These are phyloP conservation scores for Rhizophagus clarus DNA, from an alignment of 192 early-diverging fungal genomes.

Conservation along the genomic window DNA sequence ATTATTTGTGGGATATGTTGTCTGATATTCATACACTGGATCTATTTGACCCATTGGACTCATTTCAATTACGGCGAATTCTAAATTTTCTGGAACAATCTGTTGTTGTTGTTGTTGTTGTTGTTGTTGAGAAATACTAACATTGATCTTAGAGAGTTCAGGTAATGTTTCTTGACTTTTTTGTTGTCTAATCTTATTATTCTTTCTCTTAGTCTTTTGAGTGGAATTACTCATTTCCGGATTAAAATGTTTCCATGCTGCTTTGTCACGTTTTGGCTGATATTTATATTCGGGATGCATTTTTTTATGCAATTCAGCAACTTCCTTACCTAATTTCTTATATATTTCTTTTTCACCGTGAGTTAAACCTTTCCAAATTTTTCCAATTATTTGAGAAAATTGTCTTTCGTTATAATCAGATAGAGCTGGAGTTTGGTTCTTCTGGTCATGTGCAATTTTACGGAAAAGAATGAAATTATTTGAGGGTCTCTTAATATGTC, in stretches of 20 bases:
- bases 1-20: no score
- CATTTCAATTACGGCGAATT: no score
- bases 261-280: background rate
- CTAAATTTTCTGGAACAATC: no score
- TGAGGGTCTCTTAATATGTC: background rate
- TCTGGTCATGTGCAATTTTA: conserved; percentile 12
- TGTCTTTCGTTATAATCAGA: background rate
- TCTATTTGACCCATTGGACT: no score
- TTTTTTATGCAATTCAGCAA: background rate
- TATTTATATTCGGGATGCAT: background rate
- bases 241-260: background rate
- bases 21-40: no score
- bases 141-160: background rate
- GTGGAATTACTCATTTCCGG: background rate
- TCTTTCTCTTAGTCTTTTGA: background rate
- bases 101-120: no score
- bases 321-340: background rate
- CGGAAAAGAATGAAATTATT: conserved; percentile 10
- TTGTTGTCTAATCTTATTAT: background rate
- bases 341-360: background rate
- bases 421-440: background rate
- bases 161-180: background rate
- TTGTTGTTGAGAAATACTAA: no score
- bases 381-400: background rate
- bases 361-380: background rate